Conservation (phyloP, 768 basidiomycete genomes). For the Suillus weaverae region DNA sequence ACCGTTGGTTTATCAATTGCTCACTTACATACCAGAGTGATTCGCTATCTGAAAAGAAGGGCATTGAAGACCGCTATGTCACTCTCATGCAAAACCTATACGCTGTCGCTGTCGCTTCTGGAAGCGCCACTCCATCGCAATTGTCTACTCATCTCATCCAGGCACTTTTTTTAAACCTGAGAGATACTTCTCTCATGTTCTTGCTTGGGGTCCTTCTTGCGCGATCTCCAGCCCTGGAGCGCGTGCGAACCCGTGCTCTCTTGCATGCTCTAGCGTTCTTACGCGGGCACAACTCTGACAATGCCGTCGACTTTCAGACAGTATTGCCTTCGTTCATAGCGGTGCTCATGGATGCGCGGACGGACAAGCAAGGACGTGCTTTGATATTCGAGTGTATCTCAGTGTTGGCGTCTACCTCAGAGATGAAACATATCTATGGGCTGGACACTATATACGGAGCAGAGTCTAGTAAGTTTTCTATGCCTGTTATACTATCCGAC, state of each 20-base stretch:
- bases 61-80: constrained; percentile 46
- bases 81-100: constrained; percentile 68
- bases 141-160: constrained; percentile 61
- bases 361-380: constrained; percentile 29
- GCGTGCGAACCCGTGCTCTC: constrained; percentile 57
- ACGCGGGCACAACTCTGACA: constrained; percentile 60
- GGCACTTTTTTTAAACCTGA: constrained; percentile 64
- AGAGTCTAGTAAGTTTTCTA: constrained; percentile 46
- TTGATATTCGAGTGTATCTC: constrained; percentile 56
- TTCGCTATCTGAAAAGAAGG: constrained; percentile 17
- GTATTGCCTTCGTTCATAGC: constrained; percentile 71
- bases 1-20: background rate
- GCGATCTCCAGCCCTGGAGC: constrained; percentile 24
- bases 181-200: constrained; percentile 74
- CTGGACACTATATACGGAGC: constrained; percentile 74
- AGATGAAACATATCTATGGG: constrained; percentile 60
- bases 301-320: constrained; percentile 75
- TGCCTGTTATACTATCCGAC: background rate
- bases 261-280: constrained; percentile 80
- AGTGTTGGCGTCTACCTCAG: constrained; percentile 39
- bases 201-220: constrained; percentile 72
- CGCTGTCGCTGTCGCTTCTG: constrained; percentile 57
- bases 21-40: constrained; percentile 12
- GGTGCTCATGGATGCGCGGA: constrained; percentile 40
- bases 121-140: constrained; percentile 37